Base-by-base conservation (phyloP, 805 yeast genomes). In the Candida loeiensis region DNA sequence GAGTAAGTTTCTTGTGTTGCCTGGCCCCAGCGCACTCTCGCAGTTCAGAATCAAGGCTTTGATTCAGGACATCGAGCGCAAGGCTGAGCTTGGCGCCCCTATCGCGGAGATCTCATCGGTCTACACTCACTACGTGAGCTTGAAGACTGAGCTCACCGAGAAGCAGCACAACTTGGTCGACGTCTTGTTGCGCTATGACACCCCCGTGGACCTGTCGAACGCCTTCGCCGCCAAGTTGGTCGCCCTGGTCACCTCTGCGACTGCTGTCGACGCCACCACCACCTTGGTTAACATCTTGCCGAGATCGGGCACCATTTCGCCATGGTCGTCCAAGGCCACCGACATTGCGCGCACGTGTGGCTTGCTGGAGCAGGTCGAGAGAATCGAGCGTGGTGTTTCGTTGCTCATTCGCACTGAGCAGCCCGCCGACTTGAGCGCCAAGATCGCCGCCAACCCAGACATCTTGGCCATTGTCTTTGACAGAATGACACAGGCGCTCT, bases 251-350 rank as follows among this genome's bases (percentile, higher is more conserved):
- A 41, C 54, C 18, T 50, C 54, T 20, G 72, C 64, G 8, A 58
- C 56, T 36, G 51, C 55, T 2, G 53, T 66, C 34, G 74, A 59
- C 37, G 53, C 62, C 4, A 40, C 52, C 48, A 66, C 79, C 22
- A 75, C 77, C 46, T 66, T 89, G 48, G 65, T 91, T 34, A 76
- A 95, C 59, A 74, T 93, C 38, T 72, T 89, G 38, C 99, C 99
- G 32, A 79, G 98, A 62, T 71, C 89, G 6, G 99, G 99, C 45
- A 93, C 99, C 9, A 91, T 93, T 49, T 90, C 98, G 18, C 98
- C 99, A 24, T 93, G 99, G 99, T 87, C 96, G 7, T 90, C 98
- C 11, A 93, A 93, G 67, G 99, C 99, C 19, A 90, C 99, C 29
- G 91, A 93, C 65, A 93, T 93, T 50, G 77, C 90, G 38, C 78